Evolutionary conservation across 192 early-diverging fungal species (phyloP), one percentile per base, ranked within the genome.

Genomic region (Borealophlyctis nickersoniae): DNA sequence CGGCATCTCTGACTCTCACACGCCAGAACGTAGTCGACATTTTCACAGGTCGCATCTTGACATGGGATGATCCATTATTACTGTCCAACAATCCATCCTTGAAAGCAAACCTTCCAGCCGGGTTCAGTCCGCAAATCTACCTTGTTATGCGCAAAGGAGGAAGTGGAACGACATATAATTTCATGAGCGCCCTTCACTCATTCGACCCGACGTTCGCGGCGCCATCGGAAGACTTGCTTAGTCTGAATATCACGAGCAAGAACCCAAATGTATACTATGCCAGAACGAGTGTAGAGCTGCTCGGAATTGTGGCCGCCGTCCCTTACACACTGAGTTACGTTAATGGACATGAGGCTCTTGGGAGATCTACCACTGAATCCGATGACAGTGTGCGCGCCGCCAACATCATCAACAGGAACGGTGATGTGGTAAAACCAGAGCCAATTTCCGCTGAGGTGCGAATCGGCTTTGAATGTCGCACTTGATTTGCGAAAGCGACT

Each of bases 281-380:
- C 34, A 36, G 31, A 33, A 61, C 64, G 7, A 66, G 59, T 34
- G 27, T 4, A 0, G 56, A 24, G 22, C 27, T 66, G 35, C 55
- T 53, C 13, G 24, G 23, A 5, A 28, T 66, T 23, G 30, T 66
- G 11, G 7, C 29, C 23, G 29, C 26, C 2, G 32, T 66, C 9
- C 64, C 64, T 14, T 66, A 59, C 36, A 58, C 64, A 11, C 1
- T 66, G n/a, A 45, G 55, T 16, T 66, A 66, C 34, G 59, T 66
- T 28, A 56, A 66, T 49, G 29, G 30, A 29, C 51, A 31, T 23
- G 63, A 65, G 26, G n/a, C n/a, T n/a, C n/a, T n/a, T n/a, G n/a
- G n/a, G n/a, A n/a, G n/a, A n/a, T n/a, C n/a, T n/a, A 30, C 29
- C 1, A 13, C 13, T 13, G 29, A 16, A 22, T 13, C 53, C 13